Evolutionary conservation across 2,329 filamentous ascomycete genomes (phyloP).

Genomic region (Ramularia collo-cygni): DNA sequence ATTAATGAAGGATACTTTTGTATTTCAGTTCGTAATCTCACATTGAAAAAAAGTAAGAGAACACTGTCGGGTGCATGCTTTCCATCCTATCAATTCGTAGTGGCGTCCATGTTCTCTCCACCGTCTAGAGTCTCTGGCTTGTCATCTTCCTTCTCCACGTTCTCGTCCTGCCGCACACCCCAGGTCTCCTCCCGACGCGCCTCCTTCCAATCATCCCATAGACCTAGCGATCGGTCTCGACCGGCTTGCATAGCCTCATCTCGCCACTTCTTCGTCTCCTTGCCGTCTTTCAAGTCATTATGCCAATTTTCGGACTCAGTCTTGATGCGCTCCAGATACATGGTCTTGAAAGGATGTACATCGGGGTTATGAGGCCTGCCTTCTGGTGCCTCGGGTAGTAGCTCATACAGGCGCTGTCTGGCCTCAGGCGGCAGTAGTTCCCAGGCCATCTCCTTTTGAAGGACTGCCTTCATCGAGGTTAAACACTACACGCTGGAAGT

Average conservation of each 20-base stretch:
- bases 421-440: constrained; percentile 17
- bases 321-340: constrained; percentile 44
- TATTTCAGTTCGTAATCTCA: no score
- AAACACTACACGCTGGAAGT: not conserved
- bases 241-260: constrained; percentile 48
- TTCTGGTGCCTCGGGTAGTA: constrained; percentile 24
- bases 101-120: constrained; percentile 1
- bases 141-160: constrained; percentile 4
- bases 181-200: constrained; percentile 50
- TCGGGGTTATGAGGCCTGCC: constrained; percentile 33
- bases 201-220: constrained; percentile 52
- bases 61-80: no score
- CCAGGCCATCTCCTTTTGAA: constrained; percentile 27
- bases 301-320: constrained; percentile 50
- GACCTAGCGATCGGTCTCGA: constrained; percentile 45
- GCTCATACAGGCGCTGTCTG: constrained; percentile 22
- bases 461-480: constrained; percentile 23
- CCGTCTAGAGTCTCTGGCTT: constrained; percentile 2
- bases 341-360: constrained; percentile 33
- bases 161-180: constrained; percentile 32
- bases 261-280: constrained; percentile 52
- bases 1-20: no score
- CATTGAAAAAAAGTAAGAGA: no score
- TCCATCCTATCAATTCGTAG: not conserved
- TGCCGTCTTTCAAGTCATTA: constrained; percentile 48